Conservation (phyloP, 2,329 filamentous ascomycete genomes). For the Beauveria sp. region DNA sequence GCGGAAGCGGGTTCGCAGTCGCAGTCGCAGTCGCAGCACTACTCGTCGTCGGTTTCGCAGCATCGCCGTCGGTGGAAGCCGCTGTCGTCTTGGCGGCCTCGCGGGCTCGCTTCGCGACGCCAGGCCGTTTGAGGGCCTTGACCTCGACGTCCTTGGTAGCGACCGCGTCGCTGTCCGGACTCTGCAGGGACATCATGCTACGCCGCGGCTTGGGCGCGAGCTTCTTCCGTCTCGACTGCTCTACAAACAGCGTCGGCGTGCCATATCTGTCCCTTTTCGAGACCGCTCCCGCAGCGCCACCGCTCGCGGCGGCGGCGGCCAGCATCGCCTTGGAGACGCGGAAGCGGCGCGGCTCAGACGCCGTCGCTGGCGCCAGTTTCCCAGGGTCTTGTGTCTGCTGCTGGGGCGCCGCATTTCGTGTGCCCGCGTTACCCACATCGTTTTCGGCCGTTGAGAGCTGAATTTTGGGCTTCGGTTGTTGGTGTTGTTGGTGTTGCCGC, state of each 20-base stretch:
- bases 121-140: conserved; percentile 27
- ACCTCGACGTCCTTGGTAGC: conserved; percentile 16
- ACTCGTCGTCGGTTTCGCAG: conserved; percentile 1
- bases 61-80: background rate
- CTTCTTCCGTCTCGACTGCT: conserved; percentile 38
- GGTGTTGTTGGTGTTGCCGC: conserved; percentile 13
- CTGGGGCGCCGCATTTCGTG: background rate
- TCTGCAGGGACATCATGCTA: conserved; percentile 14
- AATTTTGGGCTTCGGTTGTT: conserved; percentile 34
- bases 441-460: conserved; percentile 38
- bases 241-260: conserved; percentile 45
- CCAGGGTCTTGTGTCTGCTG: conserved; percentile 11
- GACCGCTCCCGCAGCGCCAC: conserved; percentile 19
- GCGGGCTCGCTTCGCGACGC: conserved; percentile 20
- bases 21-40: background rate
- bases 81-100: conserved; percentile 12
- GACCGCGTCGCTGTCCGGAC: conserved; percentile 10
- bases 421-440: conserved; percentile 22
- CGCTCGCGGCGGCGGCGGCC: conserved; percentile 22
- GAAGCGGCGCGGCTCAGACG: conserved; percentile 41
- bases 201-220: conserved; percentile 15
- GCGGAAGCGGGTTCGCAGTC: conserved; percentile 22
- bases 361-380: conserved; percentile 9
- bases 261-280: conserved; percentile 34
- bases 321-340: conserved; percentile 45